Percentiles rank a stretch among this genome's conserved stretches.
phyloP scores from a whole-genome alignment of 2,329 filamentous ascomycete genomes.

The Fusarium goolgardi region DNA sequence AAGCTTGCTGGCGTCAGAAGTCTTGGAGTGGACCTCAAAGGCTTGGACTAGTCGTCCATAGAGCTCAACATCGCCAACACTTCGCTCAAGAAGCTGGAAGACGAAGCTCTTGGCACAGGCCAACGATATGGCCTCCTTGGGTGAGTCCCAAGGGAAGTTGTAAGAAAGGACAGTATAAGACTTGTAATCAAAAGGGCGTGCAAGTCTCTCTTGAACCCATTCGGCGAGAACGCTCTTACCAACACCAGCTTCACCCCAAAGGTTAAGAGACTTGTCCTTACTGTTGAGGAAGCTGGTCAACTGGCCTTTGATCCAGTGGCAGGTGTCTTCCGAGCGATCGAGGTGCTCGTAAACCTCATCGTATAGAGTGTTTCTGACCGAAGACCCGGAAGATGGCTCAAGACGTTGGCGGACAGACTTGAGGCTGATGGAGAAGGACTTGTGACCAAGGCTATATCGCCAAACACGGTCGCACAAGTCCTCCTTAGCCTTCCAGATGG shows the following conservation, averaged over 20 bases:
- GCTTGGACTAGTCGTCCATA: conserved; percentile 49
- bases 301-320: conserved; percentile 53
- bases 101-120: conserved; percentile 54
- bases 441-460: conserved; percentile 49
- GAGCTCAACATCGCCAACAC: conserved; percentile 52
- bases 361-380: conserved; percentile 48
- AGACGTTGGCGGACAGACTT: conserved; percentile 50
- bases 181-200: conserved; percentile 52
- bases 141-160: conserved; percentile 52
- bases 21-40: conserved; percentile 44
- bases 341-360: conserved; percentile 53
- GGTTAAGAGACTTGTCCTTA: conserved; percentile 50
- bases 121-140: conserved; percentile 47
- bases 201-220: conserved; percentile 56
- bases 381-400: conserved; percentile 45
- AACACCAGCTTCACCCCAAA: conserved; percentile 51
- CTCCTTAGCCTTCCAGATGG: conserved; percentile 52
- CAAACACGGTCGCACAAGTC: conserved; percentile 52
- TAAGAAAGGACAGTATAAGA: conserved; percentile 53
- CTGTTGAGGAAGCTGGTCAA: conserved; percentile 52
- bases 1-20: conserved; percentile 43
- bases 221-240: conserved; percentile 55
- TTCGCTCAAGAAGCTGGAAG: conserved; percentile 54
- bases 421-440: conserved; percentile 42
- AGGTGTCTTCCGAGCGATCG: conserved; percentile 54